phyloP scores from a whole-genome alignment of 352 stramenopile genomes.

The Phytophthora aleatoria region DNA sequence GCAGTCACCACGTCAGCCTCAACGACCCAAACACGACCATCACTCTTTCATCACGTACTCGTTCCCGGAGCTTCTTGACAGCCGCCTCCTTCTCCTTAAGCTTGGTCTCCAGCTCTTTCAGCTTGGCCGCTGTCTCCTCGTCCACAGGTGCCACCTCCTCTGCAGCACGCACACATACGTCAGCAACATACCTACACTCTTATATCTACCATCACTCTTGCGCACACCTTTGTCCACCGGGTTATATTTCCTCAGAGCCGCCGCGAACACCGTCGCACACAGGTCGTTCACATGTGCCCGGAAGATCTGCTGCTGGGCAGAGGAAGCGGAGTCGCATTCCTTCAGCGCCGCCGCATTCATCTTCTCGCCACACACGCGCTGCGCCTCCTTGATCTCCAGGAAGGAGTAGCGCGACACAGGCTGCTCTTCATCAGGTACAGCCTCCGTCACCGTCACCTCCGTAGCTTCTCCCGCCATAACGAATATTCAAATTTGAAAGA shows the following conservation, averaged over 20 bases:
- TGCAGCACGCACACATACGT: constrained; percentile 16
- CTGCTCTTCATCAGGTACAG: constrained; percentile 4
- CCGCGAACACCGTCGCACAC: constrained; percentile 74
- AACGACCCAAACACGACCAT: background rate
- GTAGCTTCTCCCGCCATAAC: constrained; percentile 28
- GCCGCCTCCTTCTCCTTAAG: constrained; percentile 59
- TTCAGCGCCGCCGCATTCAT: constrained; percentile 52
- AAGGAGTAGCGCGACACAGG: constrained; percentile 61
- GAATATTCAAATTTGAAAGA: constrained; percentile 22
- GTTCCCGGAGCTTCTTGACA: constrained; percentile 63
- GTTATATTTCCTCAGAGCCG: constrained; percentile 72
- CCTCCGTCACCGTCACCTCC: constrained; percentile 2
- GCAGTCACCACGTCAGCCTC: background rate
- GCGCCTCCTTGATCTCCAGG: constrained; percentile 77
- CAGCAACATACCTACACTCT: background rate
- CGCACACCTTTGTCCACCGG: constrained; percentile 57
- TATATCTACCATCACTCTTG: constrained; percentile 3
- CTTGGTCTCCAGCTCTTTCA: constrained; percentile 53
- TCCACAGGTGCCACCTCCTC: constrained; percentile 73
- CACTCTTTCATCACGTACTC: constrained; percentile 28
- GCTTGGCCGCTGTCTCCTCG: constrained; percentile 39
- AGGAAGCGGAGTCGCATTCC: constrained; percentile 56
- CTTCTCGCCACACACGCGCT: constrained; percentile 65
- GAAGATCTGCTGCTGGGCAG: constrained; percentile 75
- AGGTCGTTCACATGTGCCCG: constrained; percentile 75